Conservation (phyloP, 306 rosid species). For the Vicia faba region DNA sequence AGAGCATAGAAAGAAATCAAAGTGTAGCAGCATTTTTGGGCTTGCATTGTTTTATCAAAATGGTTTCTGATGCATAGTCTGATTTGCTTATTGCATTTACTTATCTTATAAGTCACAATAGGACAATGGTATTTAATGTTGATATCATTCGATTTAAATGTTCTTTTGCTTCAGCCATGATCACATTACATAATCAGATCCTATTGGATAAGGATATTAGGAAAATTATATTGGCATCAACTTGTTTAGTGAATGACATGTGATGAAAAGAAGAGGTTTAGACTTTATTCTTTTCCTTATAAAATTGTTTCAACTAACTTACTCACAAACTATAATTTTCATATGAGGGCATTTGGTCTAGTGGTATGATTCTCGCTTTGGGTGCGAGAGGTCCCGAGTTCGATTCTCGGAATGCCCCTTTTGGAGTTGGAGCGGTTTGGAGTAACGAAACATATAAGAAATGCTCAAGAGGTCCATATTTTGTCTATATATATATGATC, state of each 20-base stretch:
- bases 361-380: constrained; percentile 63
- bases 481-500: neutral
- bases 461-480: neutral
- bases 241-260: neutral
- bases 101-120: neutral
- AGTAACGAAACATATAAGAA: neutral
- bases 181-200: neutral
- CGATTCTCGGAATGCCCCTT: constrained; percentile 15
- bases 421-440: no score
- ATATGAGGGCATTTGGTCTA: constrained; percentile 44
- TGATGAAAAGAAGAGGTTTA: neutral
- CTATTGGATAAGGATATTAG: neutral
- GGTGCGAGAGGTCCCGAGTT: constrained; percentile 20
- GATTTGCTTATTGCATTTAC: neutral
- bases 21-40: neutral
- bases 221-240: neutral
- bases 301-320: neutral
- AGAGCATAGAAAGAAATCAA: neutral
- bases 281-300: neutral
- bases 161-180: neutral
- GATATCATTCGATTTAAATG: neutral
- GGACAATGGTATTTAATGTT: neutral
- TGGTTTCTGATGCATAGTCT: neutral
- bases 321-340: neutral
- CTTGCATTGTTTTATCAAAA: constrained; percentile 4